Evolutionary conservation across 257 asterid species (phyloP), one percentile per base, ranked within the genome.

Genomic region (Fraxinus americana): DNA sequence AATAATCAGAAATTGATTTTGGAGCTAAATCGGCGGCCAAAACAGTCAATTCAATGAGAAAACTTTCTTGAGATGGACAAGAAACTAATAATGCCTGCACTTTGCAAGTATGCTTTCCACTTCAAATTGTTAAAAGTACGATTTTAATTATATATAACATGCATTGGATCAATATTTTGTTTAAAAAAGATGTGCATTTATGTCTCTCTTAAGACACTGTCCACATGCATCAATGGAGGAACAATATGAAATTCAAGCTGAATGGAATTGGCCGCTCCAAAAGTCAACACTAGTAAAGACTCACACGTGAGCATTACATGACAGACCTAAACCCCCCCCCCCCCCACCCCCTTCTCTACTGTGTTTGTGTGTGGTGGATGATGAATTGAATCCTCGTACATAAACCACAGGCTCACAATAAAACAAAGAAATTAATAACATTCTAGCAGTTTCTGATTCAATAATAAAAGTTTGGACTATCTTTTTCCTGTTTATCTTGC

Each of bases 401-500:
- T 35, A 21, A 63, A 71, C 68, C 54, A 39, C 36, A 70, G 78
- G 75, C 41, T 73, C 63, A 74, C 74, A 73, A 71, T 1, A 71
- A 34, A 65, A 52, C 41, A 41, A 43, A 66, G 63, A 63, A 54
- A 72, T 69, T 43, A 71, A 75, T 39, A 77, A 71, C 41, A 78
- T 73, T 82, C 75, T 77, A 83, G 75, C 79, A 77, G 82, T 78
- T 57, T 72, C 69, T 63, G 17, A 63, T 79, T 78, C 77, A 74
- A 75, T 84, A 72, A 74, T 81, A 54, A 77, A 81, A 74, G 71
- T 74, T 75, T 57, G 74, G 76, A 86, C 94, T 88, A 76, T 85
- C 91, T 70, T 76, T 87, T 79, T 83, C 84, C 74, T 69, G 72
- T 67, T 74, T 89, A 54, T 70, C 97, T 89, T 92, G 96, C 96